These are phyloP conservation scores for Tolypocladium cylindrosporum DNA, from an alignment of 2,329 filamentous ascomycete species.

Conservation along the genomic window DNA sequence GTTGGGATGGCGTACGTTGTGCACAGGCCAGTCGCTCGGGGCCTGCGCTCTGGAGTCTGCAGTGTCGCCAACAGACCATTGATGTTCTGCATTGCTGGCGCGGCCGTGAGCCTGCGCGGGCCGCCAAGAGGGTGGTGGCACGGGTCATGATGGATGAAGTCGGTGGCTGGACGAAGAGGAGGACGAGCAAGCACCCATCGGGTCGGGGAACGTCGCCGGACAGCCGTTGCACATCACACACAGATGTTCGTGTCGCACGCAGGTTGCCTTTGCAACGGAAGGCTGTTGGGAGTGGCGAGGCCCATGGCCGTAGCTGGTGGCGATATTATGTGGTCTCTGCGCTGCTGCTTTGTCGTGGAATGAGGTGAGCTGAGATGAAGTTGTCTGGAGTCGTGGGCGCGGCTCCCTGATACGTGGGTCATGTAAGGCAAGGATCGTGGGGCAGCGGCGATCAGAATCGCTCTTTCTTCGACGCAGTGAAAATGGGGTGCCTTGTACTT, in stretches of 20 bases:
- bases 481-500: neutral
- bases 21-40: neutral
- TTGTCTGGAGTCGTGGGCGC: neutral
- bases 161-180: slow-evolving; percentile 2
- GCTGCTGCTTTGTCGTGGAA: neutral
- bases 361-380: neutral
- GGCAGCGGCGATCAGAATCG: neutral
- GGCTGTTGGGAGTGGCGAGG: neutral
- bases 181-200: slow-evolving; percentile 2
- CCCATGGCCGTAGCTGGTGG: neutral
- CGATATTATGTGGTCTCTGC: neutral
- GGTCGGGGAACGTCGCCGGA: slow-evolving; percentile 1
- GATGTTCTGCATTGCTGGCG: slow-evolving; percentile 5
- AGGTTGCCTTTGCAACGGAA: neutral
- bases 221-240: slow-evolving; percentile 1
- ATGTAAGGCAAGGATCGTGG: neutral
- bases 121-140: neutral
- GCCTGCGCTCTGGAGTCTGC: neutral
- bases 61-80: slow-evolving; percentile 2
- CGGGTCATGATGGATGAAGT: slow-evolving; percentile 1
- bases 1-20: neutral
- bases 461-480: neutral
- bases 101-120: neutral
- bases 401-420: neutral
- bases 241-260: neutral